Evolutionary conservation across 208 protist species (phyloP), one percentile per base, ranked within the genome.

Genomic region (Trichomonas tenax): DNA sequence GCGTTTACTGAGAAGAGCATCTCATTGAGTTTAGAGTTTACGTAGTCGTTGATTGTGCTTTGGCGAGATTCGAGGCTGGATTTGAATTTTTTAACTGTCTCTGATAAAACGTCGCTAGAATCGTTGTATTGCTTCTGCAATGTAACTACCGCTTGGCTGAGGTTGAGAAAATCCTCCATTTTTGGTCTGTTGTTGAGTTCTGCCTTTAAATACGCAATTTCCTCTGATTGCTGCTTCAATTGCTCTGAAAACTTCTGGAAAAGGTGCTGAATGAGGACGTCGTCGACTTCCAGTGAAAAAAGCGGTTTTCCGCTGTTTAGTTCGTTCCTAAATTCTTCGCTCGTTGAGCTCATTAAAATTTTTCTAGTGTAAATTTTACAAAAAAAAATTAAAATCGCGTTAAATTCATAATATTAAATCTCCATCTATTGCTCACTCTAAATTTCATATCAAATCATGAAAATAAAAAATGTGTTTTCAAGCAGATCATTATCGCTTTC

Each of bases 161-260:
- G 23, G 2, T 38, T n/a, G 6, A 44, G 6, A 17, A 93, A 93
- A 58, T 93, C 86, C 10, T 93, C 44, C 17, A 93, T 34, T 51
- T 41, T 51, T n/a, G 86, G 86, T 36, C 86, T 8, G 17, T 38
- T 93, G 31, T 48, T 58, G 6, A 93, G 31, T 51, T 93, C n/a
- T 51, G 41, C 40, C 51, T 51, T 93, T 38, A 93, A 93, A 0
- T 48, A 23, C 0, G 14, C 8, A 36, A 93, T 93, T 93, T 93
- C 86, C 46, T 93, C 45, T 14, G 15, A 48, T 51, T 93, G 86
- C 51, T 48, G 26, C 17, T 34, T 26, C 8, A 93, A 48, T 51
- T 93, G 86, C 36, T 93, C 86, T 48, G 86, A 34, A 38, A 93
- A 40, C 46, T 93, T 93, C 45, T 93, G 40, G 44, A 93, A 93